These are phyloP conservation scores for Apiospora malaysiana DNA, from an alignment of 2,329 filamentous ascomycete genomes.

Conservation along the genomic window DNA sequence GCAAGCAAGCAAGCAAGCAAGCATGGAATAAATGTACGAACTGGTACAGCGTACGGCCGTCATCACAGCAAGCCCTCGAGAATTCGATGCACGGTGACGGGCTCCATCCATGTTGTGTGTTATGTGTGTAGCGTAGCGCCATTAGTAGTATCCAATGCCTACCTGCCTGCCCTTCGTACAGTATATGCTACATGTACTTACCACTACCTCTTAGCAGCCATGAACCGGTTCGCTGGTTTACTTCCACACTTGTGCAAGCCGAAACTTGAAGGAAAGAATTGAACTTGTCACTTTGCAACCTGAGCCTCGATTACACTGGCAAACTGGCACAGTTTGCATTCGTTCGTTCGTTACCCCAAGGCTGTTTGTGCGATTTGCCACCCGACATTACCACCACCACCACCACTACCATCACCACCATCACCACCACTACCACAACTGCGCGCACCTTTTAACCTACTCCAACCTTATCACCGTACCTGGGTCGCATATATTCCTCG, in stretches of 20 bases:
- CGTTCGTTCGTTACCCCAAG: background rate
- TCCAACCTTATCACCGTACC: background rate
- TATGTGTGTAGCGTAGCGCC: too few relatives aligned
- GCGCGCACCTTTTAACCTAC: background rate
- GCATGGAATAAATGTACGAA: too few relatives aligned
- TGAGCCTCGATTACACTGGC: background rate
- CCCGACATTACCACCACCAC: background rate
- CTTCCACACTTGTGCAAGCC: slow-evolving; percentile 11
- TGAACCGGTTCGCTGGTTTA: slow-evolving; percentile 4
- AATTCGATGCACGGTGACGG: too few relatives aligned
- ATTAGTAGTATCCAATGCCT: too few relatives aligned
- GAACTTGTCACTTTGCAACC: background rate
- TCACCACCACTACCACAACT: background rate
- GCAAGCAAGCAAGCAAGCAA: too few relatives aligned
- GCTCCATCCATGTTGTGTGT: too few relatives aligned
- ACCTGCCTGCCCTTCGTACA: background rate
- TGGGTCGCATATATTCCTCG: background rate
- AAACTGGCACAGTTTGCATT: too few relatives aligned
- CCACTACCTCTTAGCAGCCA: background rate
- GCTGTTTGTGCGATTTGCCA: background rate
- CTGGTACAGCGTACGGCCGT: too few relatives aligned
- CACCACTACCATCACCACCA: too few relatives aligned
- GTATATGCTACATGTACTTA: background rate
- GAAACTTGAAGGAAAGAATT: slow-evolving; percentile 9
- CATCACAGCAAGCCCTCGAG: too few relatives aligned